Percentiles rank a stretch among this genome's conserved stretches.
These are phyloP conservation scores for Mortierella antarctica DNA, from an alignment of 192 early-diverging fungal genomes.

Conservation along the genomic window DNA sequence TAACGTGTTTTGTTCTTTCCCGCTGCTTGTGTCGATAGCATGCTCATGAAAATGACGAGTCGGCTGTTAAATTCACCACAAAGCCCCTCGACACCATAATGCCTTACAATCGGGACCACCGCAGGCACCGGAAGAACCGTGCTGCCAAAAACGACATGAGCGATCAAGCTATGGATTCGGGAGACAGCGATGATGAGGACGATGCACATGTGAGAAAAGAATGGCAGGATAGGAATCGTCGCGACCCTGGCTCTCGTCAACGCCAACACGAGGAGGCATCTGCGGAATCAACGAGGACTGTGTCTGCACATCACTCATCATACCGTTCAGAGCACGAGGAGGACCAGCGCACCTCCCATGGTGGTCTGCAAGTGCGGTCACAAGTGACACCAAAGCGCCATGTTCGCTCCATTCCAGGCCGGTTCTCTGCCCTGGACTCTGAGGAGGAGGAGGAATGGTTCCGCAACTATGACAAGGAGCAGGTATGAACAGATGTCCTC, in stretches of 20 bases:
- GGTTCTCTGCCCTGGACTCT: conserved; percentile 44
- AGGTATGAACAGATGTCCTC: neutral
- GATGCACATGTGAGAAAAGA: neutral
- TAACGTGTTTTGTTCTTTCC: neutral
- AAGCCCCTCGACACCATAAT: conserved; percentile 19
- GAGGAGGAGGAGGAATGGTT: conserved; percentile 36
- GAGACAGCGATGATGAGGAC: conserved; percentile 17
- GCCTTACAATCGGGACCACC: conserved; percentile 13
- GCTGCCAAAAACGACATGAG: neutral
- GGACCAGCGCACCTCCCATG: conserved; percentile 14
- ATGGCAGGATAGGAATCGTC: neutral
- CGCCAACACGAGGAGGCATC: neutral
- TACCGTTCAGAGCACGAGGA: conserved; percentile 9
- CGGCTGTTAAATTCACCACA: neutral
- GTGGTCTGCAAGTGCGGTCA: conserved; percentile 17
- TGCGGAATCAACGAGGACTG: neutral
- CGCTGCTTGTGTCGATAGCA: neutral
- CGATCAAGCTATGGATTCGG: conserved; percentile 19
- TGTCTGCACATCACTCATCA: conserved; percentile 2
- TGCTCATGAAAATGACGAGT: neutral
- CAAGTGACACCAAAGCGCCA: conserved; percentile 19
- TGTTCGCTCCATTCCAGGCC: conserved; percentile 30
- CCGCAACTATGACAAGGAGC: neutral
- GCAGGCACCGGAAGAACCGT: neutral
- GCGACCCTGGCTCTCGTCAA: neutral